phyloP scores from a whole-genome alignment of 2,329 filamentous ascomycete species.

The Cytospora schulzeri region DNA sequence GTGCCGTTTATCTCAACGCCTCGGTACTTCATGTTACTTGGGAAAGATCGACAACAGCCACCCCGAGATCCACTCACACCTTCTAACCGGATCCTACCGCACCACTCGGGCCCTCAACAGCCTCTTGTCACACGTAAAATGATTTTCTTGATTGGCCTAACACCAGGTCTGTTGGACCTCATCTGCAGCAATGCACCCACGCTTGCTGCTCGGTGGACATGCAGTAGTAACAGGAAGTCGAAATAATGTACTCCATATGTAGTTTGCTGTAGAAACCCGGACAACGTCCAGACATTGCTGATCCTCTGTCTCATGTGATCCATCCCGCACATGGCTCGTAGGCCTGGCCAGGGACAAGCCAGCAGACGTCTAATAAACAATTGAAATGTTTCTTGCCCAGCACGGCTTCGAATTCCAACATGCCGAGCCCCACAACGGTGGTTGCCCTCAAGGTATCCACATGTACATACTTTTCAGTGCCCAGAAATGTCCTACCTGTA shows the following conservation, averaged over 20 bases:
- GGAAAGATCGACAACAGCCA: neutral
- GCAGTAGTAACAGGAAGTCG: constrained; percentile 3
- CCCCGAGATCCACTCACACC: neutral
- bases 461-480: neutral
- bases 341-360: neutral
- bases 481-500: neutral
- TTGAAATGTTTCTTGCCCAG: constrained; percentile 13
- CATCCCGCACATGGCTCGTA: neutral
- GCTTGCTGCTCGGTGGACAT: neutral
- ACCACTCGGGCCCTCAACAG: constrained; percentile 4
- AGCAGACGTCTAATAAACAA: constrained; percentile 2
- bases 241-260: neutral
- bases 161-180: neutral
- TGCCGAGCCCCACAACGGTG: constrained; percentile 9
- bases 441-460: constrained; percentile 12
- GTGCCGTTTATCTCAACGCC: neutral
- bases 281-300: constrained; percentile 7
- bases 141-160: constrained; percentile 17
- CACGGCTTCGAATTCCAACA: neutral
- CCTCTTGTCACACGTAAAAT: constrained; percentile 15
- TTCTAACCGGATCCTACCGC: constrained; percentile 7
- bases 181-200: neutral
- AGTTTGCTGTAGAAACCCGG: neutral
- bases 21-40: constrained; percentile 9
- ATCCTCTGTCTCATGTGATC: constrained; percentile 3